These are phyloP conservation scores for Stagonosporopsis vannaccii DNA, from an alignment of 2,329 filamentous ascomycete species.

Conservation along the genomic window DNA sequence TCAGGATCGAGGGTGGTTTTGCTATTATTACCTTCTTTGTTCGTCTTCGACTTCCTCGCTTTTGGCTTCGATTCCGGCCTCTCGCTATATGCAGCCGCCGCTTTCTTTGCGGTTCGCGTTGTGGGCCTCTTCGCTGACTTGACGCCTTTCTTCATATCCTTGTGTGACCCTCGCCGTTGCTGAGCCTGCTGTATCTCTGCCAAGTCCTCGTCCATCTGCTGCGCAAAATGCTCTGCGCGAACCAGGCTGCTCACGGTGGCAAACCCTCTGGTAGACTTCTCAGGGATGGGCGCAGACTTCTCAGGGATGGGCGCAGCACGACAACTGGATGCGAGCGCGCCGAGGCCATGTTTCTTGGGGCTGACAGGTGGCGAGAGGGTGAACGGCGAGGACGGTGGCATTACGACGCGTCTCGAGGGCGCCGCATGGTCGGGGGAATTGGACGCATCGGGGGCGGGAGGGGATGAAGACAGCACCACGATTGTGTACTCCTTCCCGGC, in stretches of 20 bases:
- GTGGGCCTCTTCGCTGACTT: conserved; percentile 24
- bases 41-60: conserved; percentile 34
- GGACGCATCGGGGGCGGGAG: conserved; percentile 29
- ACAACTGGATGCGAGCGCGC: conserved; percentile 40
- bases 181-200: conserved; percentile 13
- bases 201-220: conserved; percentile 23
- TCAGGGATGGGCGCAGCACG: conserved; percentile 37
- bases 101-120: conserved; percentile 25
- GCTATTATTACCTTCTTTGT: conserved; percentile 20
- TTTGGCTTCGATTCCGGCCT: conserved; percentile 37
- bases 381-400: conserved; percentile 32
- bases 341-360: conserved; percentile 20
- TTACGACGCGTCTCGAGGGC: conserved; percentile 39
- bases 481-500: conserved; percentile 35
- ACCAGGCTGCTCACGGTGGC: conserved; percentile 45
- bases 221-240: conserved; percentile 37
- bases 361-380: conserved; percentile 33
- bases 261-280: conserved; percentile 39
- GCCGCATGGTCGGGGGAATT: conserved; percentile 27
- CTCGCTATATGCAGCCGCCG: conserved; percentile 15
- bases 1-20: conserved; percentile 22
- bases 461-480: conserved; percentile 44
- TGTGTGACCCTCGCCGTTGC: conserved; percentile 4
- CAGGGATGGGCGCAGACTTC: conserved; percentile 34
- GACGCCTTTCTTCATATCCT: background rate